These are phyloP conservation scores for Quercus robur DNA, from an alignment of 306 rosid genomes.

Conservation along the genomic window DNA sequence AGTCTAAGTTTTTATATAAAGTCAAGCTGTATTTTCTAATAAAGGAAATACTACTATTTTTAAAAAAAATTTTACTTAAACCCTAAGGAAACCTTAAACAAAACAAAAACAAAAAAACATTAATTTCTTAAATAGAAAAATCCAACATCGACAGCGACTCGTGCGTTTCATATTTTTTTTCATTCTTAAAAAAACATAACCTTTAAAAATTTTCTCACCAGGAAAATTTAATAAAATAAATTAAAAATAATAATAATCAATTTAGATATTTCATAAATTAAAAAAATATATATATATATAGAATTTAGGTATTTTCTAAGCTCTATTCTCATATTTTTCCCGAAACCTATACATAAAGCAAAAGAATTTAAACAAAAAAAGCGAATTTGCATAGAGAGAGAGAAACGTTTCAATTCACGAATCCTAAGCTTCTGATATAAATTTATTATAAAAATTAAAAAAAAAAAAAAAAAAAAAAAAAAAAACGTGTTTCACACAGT, in stretches of 20 bases:
- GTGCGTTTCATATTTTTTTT: too few relatives aligned
- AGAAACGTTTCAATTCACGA: background rate
- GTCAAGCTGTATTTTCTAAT: background rate
- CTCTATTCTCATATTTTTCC: background rate
- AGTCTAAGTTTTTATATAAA: background rate
- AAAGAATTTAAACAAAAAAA: background rate
- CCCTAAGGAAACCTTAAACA: background rate
- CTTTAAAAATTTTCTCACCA: background rate
- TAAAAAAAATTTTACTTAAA: background rate
- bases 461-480: background rate
- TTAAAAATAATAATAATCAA: background rate
- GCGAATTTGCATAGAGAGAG: too few relatives aligned
- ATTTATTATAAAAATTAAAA: background rate
- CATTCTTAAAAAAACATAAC: too few relatives aligned
- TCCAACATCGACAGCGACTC: constrained; percentile 1
- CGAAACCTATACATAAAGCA: background rate
- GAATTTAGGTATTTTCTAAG: too few relatives aligned
- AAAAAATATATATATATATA: too few relatives aligned
- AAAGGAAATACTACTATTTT: background rate
- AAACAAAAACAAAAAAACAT: background rate
- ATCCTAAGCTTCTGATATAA: background rate
- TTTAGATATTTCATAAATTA: background rate
- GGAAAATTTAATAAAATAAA: background rate
- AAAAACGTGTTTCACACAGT: background rate
- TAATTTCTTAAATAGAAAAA: background rate